These are phyloP conservation scores for Xylaria sp. DNA, from an alignment of 2,329 filamentous ascomycete species.

Conservation along the genomic window DNA sequence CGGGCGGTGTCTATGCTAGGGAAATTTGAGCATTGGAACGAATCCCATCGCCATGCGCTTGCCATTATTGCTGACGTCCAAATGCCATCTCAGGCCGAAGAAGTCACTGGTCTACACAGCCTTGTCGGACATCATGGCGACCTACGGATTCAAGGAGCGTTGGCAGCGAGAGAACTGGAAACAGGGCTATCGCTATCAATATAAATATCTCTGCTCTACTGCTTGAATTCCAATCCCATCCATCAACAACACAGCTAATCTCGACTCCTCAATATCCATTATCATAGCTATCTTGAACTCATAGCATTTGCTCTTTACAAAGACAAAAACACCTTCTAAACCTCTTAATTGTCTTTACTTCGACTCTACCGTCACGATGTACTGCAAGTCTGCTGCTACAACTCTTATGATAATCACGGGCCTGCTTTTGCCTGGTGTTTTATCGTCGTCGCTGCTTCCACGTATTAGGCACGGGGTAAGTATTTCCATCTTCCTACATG, in stretches of 20 bases:
- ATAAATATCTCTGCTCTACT: not conserved
- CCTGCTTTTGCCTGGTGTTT: conserved; percentile 1
- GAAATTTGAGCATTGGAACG: not conserved
- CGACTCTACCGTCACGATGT: not conserved
- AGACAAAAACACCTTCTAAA: not conserved
- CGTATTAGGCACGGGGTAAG: not conserved
- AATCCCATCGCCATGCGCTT: too few species aligned
- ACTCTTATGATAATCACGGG: not conserved
- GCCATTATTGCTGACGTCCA: too few species aligned
- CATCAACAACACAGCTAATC: not conserved
- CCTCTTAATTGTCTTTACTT: not conserved
- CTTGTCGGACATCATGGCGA: not conserved
- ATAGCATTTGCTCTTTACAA: not conserved
- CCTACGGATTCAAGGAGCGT: not conserved
- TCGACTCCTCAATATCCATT: not conserved
- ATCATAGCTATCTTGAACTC: not conserved
- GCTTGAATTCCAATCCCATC: not conserved
- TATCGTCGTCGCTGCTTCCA: not conserved
- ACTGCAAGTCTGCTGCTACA: not conserved
- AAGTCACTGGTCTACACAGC: not conserved
- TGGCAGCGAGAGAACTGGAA: not conserved
- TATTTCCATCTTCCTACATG: not conserved
- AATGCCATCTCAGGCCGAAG: not conserved
- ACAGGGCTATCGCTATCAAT: not conserved
- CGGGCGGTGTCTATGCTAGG: not conserved